Conservation (phyloP, 1,284 basidiomycete species). For the Pisolithus thermaeus region DNA sequence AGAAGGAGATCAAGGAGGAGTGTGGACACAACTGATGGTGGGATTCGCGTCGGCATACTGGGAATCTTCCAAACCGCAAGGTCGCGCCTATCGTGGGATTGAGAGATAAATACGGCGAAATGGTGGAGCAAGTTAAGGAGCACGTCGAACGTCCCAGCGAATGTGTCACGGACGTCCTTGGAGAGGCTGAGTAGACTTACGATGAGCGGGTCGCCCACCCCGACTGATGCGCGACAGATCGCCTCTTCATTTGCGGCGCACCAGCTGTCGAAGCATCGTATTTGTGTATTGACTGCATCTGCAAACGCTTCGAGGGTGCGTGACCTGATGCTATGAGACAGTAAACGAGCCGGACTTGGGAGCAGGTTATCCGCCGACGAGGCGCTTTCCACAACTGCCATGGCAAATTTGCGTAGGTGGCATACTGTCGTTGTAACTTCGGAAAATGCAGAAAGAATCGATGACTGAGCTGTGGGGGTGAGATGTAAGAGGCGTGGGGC, state of each 20-base stretch:
- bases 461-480: slow-evolving; percentile 55
- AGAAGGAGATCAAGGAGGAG: slow-evolving; percentile 61
- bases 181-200: slow-evolving; percentile 66
- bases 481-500: slow-evolving; percentile 59
- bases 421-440: slow-evolving; percentile 51
- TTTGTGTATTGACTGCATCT: slow-evolving; percentile 60
- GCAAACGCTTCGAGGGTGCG: slow-evolving; percentile 78
- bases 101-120: slow-evolving; percentile 26
- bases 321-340: slow-evolving; percentile 29
- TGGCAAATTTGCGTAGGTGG: slow-evolving; percentile 56
- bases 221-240: slow-evolving; percentile 51
- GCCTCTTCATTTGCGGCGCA: slow-evolving; percentile 63
- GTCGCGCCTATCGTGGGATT: slow-evolving; percentile 24
- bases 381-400: slow-evolving; percentile 34
- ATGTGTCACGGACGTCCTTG: slow-evolving; percentile 50
- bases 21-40: slow-evolving; percentile 46
- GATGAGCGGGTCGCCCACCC: slow-evolving; percentile 38
- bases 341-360: slow-evolving; percentile 14
- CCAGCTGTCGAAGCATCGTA: slow-evolving; percentile 61
- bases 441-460: slow-evolving; percentile 55
- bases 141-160: slow-evolving; percentile 51
- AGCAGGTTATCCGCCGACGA: slow-evolving; percentile 18
- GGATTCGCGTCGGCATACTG: slow-evolving; percentile 36
- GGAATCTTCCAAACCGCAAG: slow-evolving; percentile 37
- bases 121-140: slow-evolving; percentile 42